phyloP scores from a whole-genome alignment of 805 yeast genomes.

The Pichia gijzeniarum region DNA sequence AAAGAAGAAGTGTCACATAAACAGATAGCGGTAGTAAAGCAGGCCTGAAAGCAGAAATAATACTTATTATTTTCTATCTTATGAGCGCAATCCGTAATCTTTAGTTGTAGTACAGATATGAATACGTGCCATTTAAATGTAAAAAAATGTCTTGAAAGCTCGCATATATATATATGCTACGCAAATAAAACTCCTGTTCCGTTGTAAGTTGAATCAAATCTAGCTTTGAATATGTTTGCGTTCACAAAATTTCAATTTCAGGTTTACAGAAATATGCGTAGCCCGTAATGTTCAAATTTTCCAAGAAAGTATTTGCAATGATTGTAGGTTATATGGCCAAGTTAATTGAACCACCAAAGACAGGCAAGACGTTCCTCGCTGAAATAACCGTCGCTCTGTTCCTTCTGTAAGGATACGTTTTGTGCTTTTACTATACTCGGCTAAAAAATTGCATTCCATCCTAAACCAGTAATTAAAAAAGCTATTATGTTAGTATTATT shows the following conservation, averaged over 20 bases:
- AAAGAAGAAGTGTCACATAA: too few relatives aligned
- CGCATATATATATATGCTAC: background rate
- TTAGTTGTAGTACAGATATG: background rate
- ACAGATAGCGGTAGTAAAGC: too few relatives aligned
- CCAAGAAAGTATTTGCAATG: slow-evolving; percentile 22
- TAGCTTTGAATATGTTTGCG: background rate
- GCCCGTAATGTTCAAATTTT: background rate
- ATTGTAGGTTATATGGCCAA: slow-evolving; percentile 37
- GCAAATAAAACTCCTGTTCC: background rate
- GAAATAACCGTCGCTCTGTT: slow-evolving; percentile 57
- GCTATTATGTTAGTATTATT: slow-evolving; percentile 32
- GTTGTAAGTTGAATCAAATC: background rate
- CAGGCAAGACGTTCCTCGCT: slow-evolving; percentile 48
- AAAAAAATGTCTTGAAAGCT: background rate
- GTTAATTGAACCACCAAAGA: slow-evolving; percentile 60
- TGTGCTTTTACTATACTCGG: slow-evolving; percentile 52
- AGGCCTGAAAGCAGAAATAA: too few relatives aligned
- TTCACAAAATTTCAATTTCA: background rate
- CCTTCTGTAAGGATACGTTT: slow-evolving; percentile 41
- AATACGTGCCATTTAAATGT: slow-evolving; percentile 5
- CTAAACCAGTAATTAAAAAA: slow-evolving; percentile 33
- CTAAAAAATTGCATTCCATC: slow-evolving; percentile 47
- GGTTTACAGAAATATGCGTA: background rate
- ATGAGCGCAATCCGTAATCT: slow-evolving; percentile 2
- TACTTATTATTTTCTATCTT: background rate